Base-by-base conservation (phyloP, 306 rosid genomes). In the Castanea mollissima region DNA sequence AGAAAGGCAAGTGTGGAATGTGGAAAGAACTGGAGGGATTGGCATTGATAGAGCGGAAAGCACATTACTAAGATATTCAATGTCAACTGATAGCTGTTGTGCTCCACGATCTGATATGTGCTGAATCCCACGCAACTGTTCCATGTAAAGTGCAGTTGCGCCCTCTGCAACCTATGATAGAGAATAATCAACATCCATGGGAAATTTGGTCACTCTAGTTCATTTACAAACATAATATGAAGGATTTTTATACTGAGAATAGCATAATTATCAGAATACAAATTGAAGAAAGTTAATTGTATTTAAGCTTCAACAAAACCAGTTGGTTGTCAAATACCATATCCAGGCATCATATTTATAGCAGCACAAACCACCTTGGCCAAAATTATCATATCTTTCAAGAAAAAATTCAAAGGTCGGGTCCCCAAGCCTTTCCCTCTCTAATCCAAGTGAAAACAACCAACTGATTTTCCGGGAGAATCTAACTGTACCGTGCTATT, bases 21-120 rank as follows among this genome's bases (percentile, higher is more conserved):
- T 90, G 52, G 90, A 86, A 4, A 96, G 92, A 35, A 90, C 93
- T 1, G 82, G 87, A 4, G 99, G 97, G 56, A 89, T 90, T 68
- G 95, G 92, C 99, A 93, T 93, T 64, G 99, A 93, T 18, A 96
- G 76, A 29, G 99, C 99, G 1, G 97, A 90, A 20, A 96, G 96
- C 79, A 96, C 99, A 12, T 93, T 96, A 51, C 96, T 93, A 12
- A 93, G 94, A 89, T 91, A 96, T 80, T 96, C 98, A 11, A 96
- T 87, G 73, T 96, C 99, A 44, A 90, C 99, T 3, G 99, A 85
- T 32, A 96, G 86, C 86, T 96, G 99, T 75, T 90, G 94, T 0
- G 98, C 94, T 60, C 97, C 99, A 4, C 97, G 94, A 69, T 96
- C 99, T 11, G 98, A 89, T 60, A 96, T 87, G 76, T 89, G 75